Evolutionary conservation across 2,329 filamentous ascomycete genomes (phyloP), one percentile per base, ranked within the genome.

Genomic region (Nemania diffusa): DNA sequence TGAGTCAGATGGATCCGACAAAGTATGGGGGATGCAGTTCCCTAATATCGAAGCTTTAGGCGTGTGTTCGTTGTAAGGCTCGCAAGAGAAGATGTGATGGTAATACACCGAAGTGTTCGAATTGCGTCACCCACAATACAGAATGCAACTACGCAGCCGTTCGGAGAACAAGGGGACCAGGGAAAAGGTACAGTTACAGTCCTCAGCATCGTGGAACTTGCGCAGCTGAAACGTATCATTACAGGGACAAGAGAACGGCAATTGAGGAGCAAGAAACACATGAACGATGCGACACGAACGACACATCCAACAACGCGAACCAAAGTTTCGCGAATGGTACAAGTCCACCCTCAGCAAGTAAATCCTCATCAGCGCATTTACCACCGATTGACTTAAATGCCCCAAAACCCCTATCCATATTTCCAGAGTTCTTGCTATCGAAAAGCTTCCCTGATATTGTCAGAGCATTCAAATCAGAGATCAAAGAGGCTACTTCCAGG

Each of bases 31-130:
- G 17, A n/a, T 27, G 1, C 24, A 50, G 29, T 20, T 20, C 20
- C 42, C 32, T 59, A 34, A 59, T 24, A 44, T n/a, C 29, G 5
- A 29, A 11, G 3, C 29, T 26, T 57, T 53, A 70, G 68, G 68
- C 68, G 5, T 70, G 68, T 44, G 46, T 20, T 22, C 53, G 58
- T 13, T 70, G 68, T 32, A 70, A 70, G 34, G 29, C 22, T 44
- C 68, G 68, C 17, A 70, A 70, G 46, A 57, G 57, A 6, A 60
- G 42, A 52, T 70, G 68, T 22, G 58, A 70, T 27, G 68, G 68
- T 6, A 5, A 20, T 27, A 37, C 55, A 11, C 68, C 68, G 22
- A 64, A 40, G 27, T 70, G 68, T 42, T 58, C 58, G 13, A 65
- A 65, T 34, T 70, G 68, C 17, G 58, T n/a, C n/a, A 15, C 20